Percentiles rank a stretch among this genome's conserved stretches.
Conservation (phyloP, 495 filamentous ascomycete species). For the Pseudevernia furfuracea region DNA sequence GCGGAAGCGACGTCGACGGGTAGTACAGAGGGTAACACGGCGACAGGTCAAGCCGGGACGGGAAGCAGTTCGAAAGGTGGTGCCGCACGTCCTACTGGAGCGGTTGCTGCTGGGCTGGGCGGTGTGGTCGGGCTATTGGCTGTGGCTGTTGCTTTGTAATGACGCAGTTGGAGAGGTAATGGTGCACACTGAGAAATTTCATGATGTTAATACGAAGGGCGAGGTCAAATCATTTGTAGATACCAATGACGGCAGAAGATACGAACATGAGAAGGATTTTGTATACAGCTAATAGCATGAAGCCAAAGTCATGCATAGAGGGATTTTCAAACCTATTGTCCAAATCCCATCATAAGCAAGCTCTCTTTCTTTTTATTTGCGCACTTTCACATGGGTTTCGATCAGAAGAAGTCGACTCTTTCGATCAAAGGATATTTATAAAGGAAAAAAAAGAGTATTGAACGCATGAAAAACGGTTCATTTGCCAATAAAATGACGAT, state of each 20-base stretch:
- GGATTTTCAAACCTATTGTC: too few relatives aligned
- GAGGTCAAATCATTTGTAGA: background rate
- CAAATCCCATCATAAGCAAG: too few relatives aligned
- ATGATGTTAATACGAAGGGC: background rate
- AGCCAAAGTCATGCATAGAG: too few relatives aligned
- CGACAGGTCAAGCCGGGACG: background rate
- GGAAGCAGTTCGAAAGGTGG: constrained; percentile 10
- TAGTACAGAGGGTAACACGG: constrained; percentile 1
- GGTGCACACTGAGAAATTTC: background rate
- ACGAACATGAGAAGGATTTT: background rate
- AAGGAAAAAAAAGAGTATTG: too few relatives aligned
- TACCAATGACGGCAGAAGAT: background rate
- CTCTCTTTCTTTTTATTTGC: too few relatives aligned
- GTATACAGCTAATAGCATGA: too few relatives aligned
- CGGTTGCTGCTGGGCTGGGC: constrained; percentile 15
- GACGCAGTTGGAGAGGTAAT: background rate
- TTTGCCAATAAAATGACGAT: too few relatives aligned
- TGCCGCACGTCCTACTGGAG: constrained; percentile 19
- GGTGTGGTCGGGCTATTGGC: constrained; percentile 22
- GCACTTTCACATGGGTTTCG: too few relatives aligned
- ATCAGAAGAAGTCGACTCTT: too few relatives aligned
- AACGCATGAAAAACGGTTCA: too few relatives aligned
- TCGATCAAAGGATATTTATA: too few relatives aligned
- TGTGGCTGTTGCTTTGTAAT: constrained; percentile 11
- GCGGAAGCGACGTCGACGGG: constrained; percentile 7